phyloP scores from a whole-genome alignment of 2,329 filamentous ascomycete genomes.

The Fusarium sp. region DNA sequence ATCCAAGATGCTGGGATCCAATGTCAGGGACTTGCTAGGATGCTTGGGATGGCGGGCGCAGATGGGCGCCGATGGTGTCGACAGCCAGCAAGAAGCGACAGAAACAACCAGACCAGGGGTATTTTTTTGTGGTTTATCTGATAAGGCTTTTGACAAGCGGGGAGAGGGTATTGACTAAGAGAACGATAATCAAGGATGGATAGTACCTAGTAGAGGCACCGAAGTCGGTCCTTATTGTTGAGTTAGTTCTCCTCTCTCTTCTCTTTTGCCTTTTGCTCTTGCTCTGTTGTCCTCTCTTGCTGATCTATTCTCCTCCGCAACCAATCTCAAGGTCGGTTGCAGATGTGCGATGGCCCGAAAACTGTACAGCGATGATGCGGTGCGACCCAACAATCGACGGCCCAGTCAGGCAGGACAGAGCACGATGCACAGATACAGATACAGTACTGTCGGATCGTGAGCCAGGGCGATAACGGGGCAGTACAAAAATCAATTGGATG shows the following conservation, averaged over 20 bases:
- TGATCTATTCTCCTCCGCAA: neutral
- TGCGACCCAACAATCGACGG: conserved; percentile 14
- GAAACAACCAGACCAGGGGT: conserved; percentile 34
- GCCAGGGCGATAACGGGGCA: conserved; percentile 37
- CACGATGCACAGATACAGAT: neutral
- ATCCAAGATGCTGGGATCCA: conserved; percentile 48
- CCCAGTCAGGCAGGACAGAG: neutral
- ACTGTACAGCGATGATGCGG: conserved; percentile 22
- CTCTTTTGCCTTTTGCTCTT: neutral
- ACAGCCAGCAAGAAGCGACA: neutral
- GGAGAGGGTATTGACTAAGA: conserved; percentile 46
- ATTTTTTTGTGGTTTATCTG: conserved; percentile 39
- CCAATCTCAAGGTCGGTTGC: neutral
- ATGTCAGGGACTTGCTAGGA: conserved; percentile 45
- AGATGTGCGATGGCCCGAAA: conserved; percentile 16
- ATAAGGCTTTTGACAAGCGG: conserved; percentile 48
- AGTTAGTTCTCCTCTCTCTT: conserved; percentile 22
- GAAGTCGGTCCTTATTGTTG: conserved; percentile 32
- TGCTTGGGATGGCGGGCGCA: conserved; percentile 48
- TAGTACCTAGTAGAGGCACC: conserved; percentile 6
- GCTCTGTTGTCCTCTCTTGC: neutral
- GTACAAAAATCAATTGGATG: conserved; percentile 21
- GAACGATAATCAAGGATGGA: conserved; percentile 28
- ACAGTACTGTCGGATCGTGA: conserved; percentile 5
- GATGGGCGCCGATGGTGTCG: conserved; percentile 49